These are phyloP conservation scores for Misopates orontium DNA, from an alignment of 257 asterid genomes.

Conservation along the genomic window DNA sequence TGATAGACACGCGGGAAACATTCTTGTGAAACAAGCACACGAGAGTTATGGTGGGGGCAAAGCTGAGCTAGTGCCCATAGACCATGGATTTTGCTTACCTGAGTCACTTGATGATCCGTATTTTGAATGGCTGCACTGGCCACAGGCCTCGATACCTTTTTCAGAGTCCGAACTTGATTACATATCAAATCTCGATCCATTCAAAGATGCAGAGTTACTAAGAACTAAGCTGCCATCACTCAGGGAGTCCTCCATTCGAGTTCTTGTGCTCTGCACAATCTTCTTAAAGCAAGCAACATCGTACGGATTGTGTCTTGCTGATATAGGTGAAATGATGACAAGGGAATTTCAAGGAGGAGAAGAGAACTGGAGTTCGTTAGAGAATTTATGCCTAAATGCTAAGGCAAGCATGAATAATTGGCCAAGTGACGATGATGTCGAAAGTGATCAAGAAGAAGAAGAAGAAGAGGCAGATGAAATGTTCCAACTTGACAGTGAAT, in stretches of 20 bases:
- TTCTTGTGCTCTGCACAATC: conserved; percentile 77
- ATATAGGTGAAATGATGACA: conserved; percentile 92
- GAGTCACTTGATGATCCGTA: conserved; percentile 93
- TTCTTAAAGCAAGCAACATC: conserved; percentile 68
- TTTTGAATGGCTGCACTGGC: conserved; percentile 98
- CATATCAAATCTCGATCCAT: conserved; percentile 68
- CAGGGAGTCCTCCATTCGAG: conserved; percentile 71
- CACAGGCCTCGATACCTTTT: conserved; percentile 85
- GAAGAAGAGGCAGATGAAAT: conserved; percentile 37
- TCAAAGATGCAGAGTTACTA: conserved; percentile 69
- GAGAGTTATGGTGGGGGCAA: conserved; percentile 49
- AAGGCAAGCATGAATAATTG: conserved; percentile 42
- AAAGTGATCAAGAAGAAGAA: conserved; percentile 33
- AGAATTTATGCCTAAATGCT: conserved; percentile 65
- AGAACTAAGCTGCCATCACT: conserved; percentile 68
- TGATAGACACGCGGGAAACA: conserved; percentile 93
- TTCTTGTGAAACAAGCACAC: conserved; percentile 64
- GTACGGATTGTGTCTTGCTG: conserved; percentile 75
- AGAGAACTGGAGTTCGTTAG: conserved; percentile 68
- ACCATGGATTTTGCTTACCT: conserved; percentile 93
- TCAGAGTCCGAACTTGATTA: conserved; percentile 76
- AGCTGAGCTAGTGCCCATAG: conserved; percentile 89
- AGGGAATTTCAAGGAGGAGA: conserved; percentile 65
- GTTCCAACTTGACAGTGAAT: conserved; percentile 52
- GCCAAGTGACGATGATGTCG: conserved; percentile 22